phyloP scores from a whole-genome alignment of 768 basidiomycete species.

The Auricularia sp. region DNA sequence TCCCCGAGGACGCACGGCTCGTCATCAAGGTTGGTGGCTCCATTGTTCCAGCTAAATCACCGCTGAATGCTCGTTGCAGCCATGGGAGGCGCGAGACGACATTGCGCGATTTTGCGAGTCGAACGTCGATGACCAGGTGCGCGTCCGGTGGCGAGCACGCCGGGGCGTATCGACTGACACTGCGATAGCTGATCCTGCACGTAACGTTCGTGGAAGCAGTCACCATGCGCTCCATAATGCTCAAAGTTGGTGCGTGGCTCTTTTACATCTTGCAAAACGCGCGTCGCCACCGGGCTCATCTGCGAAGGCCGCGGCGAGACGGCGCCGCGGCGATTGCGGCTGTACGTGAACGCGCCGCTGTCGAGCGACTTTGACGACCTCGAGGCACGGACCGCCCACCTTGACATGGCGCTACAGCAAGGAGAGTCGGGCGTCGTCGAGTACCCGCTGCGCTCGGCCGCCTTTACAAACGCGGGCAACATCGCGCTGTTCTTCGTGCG shows the following conservation, averaged over 20 bases:
- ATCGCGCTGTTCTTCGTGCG: constrained; percentile 75
- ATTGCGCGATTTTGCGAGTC: constrained; percentile 59
- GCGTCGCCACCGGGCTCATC: neutral
- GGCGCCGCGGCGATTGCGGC: constrained; percentile 64
- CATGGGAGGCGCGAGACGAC: constrained; percentile 71
- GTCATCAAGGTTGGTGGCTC: constrained; percentile 44
- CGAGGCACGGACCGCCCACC: constrained; percentile 57
- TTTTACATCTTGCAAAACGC: neutral
- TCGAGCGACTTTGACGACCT: constrained; percentile 74
- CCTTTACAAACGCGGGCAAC: constrained; percentile 65
- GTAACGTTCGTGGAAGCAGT: constrained; percentile 75
- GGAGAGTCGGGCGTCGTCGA: constrained; percentile 61
- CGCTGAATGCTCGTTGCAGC: constrained; percentile 13
- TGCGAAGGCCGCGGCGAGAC: constrained; percentile 59
- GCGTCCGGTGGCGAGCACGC: neutral
- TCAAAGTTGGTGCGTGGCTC: constrained; percentile 57
- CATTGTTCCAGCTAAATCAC: neutral
- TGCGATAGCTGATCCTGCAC: constrained; percentile 62
- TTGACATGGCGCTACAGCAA: constrained; percentile 61
- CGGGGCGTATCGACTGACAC: neutral
- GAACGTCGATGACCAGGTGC: constrained; percentile 77
- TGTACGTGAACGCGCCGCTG: constrained; percentile 63
- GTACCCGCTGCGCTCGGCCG: constrained; percentile 67
- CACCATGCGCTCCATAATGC: constrained; percentile 57
- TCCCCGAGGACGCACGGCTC: constrained; percentile 71